Base-by-base conservation (phyloP, 148 eudicot species). In the Fagopyrum esculentum region DNA sequence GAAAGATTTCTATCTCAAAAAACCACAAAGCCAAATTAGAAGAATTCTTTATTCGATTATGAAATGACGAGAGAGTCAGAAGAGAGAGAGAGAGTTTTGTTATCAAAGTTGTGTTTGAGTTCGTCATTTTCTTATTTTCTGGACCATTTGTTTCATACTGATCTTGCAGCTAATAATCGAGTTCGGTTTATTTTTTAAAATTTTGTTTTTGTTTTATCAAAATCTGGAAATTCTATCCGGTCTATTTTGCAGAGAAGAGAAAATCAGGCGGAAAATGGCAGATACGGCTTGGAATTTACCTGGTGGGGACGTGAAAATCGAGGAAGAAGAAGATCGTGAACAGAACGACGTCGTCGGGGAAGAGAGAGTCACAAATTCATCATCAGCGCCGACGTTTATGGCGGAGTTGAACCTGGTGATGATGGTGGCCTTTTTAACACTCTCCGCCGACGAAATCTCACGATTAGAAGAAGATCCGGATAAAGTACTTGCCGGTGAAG, bases 361-460 rank as follows among this genome's bases (percentile, higher is more conserved):
- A 6, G 71, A 66, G 71, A 43, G 19, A 15, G 8, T 46, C 9
- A 17, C 45, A 2, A 30, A 4, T 10, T 63, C 69, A 15, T 30
- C 69, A 7, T 55, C 60, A 22, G 5, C 64, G 35, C 0, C 64
- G 3, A 46, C 71, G 6, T 40, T 66, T 66, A n/a, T 66, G 17
- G 71, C 9, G 71, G 71, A 66, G 46, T 12, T 66, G 47, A 66
- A 66, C 6, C 71, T 66, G 47, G 71, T 66, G 46, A 66, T 66
- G 71, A 66, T 66, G 71, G 47, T 66, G 71, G 71, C 71, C 9
- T 66, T 66, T 19, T 15, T 66, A 15, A 66, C 71, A 6, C 71
- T 66, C 47, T 43, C 71, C 19, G 71, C 19, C 47, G 71, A 66
- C 71, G 71, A 66, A 13, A 11, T 66, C 17, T 16, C 45, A 0